Evolutionary conservation across 495 filamentous ascomycete genomes (phyloP).

Genomic region (Amniculicola lignicola): DNA sequence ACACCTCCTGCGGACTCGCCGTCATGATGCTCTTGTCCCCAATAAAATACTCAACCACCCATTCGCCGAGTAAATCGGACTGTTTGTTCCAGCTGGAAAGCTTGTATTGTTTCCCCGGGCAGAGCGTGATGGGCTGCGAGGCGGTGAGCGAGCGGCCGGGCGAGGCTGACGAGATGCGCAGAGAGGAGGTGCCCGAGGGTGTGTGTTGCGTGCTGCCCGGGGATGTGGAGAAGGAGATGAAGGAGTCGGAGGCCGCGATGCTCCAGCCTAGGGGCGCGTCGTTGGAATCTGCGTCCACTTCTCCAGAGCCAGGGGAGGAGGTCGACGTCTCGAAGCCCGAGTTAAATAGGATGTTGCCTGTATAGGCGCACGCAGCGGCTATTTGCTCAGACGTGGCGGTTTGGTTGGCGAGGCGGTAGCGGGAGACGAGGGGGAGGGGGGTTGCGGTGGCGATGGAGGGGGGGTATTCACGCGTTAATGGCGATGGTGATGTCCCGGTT

Average conservation of each 20-base stretch:
- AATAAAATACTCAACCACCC: constrained; percentile 1
- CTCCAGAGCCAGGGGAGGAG: too few species aligned
- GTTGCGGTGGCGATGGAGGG: not conserved
- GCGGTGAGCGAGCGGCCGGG: constrained; percentile 1
- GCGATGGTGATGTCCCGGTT: not conserved
- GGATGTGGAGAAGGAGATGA: constrained; percentile 18
- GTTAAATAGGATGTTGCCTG: constrained; percentile 22
- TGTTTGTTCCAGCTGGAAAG: constrained; percentile 6
- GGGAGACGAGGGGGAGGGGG: constrained; percentile 1
- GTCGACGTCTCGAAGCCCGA: constrained; percentile 30
- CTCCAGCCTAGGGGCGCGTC: constrained; percentile 24
- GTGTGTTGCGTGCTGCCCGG: not conserved
- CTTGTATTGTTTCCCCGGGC: constrained; percentile 17
- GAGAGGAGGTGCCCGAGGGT: constrained; percentile 3
- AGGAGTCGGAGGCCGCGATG: not conserved
- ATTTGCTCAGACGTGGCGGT: constrained; percentile 24
- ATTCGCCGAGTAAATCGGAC: constrained; percentile 3
- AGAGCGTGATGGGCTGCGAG: constrained; percentile 29
- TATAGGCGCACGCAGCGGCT: constrained; percentile 15
- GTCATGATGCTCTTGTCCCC: constrained; percentile 3
- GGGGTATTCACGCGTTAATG: not conserved
- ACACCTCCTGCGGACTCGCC: constrained; percentile 3
- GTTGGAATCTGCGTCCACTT: constrained; percentile 8
- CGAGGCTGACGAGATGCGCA: constrained; percentile 8
- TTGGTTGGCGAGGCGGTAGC: constrained; percentile 9